phyloP scores from a whole-genome alignment of 768 basidiomycete species.

The Trametopsis cervina region DNA sequence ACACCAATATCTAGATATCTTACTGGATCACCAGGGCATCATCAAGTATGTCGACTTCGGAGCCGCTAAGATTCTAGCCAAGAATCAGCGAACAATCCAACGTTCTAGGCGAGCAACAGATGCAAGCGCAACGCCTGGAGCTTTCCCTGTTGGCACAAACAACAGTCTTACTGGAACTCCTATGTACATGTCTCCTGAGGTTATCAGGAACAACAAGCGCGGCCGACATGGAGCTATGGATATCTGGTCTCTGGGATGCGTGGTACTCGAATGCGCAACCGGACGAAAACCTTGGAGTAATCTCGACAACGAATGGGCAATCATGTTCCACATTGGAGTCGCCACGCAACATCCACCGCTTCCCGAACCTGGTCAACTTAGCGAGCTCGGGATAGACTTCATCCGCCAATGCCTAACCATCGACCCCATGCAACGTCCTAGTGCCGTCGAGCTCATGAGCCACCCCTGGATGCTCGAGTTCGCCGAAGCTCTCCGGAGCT shows the following conservation, averaged over 20 bases:
- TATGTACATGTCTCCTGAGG: conserved; percentile 99
- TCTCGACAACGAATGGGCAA: conserved; percentile 99
- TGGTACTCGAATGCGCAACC: conserved; percentile 94
- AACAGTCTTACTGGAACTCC: conserved; percentile 95
- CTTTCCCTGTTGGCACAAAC: conserved; percentile 29
- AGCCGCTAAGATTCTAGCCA: conserved; percentile 92
- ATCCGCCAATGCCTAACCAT: conserved; percentile 89
- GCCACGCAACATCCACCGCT: conserved; percentile 94
- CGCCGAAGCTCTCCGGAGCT: conserved; percentile 60
- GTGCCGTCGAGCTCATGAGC: conserved; percentile 76
- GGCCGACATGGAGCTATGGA: conserved; percentile 96
- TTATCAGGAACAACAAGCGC: conserved; percentile 88
- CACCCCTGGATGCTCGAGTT: conserved; percentile 90
- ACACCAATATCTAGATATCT: conserved; percentile 74
- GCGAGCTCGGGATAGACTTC: conserved; percentile 85
- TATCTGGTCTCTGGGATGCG: conserved; percentile 96
- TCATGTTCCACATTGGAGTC: conserved; percentile 99
- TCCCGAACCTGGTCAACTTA: conserved; percentile 86
- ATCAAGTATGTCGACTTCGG: conserved; percentile 98
- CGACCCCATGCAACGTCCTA: conserved; percentile 77
- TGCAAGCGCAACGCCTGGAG: conserved; percentile 9
- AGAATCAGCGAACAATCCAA: conserved; percentile 76
- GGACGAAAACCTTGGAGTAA: conserved; percentile 98
- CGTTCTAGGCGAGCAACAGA: conserved; percentile 56
- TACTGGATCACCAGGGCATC: conserved; percentile 82